Evolutionary conservation across 106 monocot genomes (phyloP).

Genomic region (Dioscorea zingiberensis): DNA sequence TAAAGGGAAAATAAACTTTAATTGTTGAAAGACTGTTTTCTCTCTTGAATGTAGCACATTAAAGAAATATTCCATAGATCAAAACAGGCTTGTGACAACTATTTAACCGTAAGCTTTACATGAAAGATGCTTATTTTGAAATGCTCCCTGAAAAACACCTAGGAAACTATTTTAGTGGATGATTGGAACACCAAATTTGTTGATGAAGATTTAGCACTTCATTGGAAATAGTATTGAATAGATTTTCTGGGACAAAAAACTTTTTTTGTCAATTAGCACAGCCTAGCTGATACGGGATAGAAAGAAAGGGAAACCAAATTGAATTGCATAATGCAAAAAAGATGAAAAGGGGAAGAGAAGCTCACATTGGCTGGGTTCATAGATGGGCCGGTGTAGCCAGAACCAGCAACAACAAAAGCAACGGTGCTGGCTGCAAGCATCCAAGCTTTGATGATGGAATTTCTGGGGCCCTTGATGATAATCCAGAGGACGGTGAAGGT

Average conservation of each 20-base stretch:
- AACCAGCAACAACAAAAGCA: constrained; percentile 46
- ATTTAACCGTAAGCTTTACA: too few species aligned
- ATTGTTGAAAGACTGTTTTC: too few species aligned
- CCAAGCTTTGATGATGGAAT: constrained; percentile 45
- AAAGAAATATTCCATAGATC: too few species aligned
- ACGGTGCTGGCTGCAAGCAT: constrained; percentile 63
- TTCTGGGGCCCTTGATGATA: constrained; percentile 63
- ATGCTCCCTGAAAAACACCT: too few species aligned
- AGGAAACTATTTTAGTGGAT: neutral
- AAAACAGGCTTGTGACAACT: too few species aligned
- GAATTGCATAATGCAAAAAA: neutral
- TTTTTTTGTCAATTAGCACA: neutral
- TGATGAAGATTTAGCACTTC: neutral
- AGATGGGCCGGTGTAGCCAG: constrained; percentile 67
- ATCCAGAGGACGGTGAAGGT: constrained; percentile 65
- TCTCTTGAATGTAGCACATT: too few species aligned
- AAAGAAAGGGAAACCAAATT: neutral
- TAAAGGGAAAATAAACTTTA: too few species aligned
- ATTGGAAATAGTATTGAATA: neutral
- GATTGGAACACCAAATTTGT: neutral
- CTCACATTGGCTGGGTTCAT: constrained; percentile 86
- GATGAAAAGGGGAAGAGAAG: neutral
- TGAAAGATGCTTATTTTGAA: too few species aligned
- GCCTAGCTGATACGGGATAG: too few species aligned
- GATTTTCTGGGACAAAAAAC: neutral